Conservation (phyloP, 306 rosid species). For the Medicago truncatula region MtrunA17r5.0-ANR NC_053048.1:45987501-45988000, state of each 20-base stretch:
- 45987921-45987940: conserved; percentile 77
- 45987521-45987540: conserved; percentile 74
- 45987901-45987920: conserved; percentile 78
- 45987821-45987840: conserved; percentile 51
- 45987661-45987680: conserved; percentile 83
- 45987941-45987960: conserved; percentile 77
- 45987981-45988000: conserved; percentile 88
- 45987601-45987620: conserved; percentile 72
- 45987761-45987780: conserved; percentile 50
- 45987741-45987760: conserved; percentile 84
- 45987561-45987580: conserved; percentile 71
- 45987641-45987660: conserved; percentile 81
- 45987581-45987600: conserved; percentile 83
- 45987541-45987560: conserved; percentile 59
- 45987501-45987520: conserved; percentile 82
- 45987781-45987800: conserved; percentile 50
- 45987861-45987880: conserved; percentile 77
- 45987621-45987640: conserved; percentile 70
- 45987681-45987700: conserved; percentile 73
- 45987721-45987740: conserved; percentile 76
- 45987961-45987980: conserved; percentile 81
- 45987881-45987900: conserved; percentile 83
- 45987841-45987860: conserved; percentile 64
- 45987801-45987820: conserved; percentile 74
- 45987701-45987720: conserved; percentile 91